These are phyloP conservation scores for Hibiscus syriacus DNA, from an alignment of 345 rosid genomes.

Conservation along the genomic window DNA sequence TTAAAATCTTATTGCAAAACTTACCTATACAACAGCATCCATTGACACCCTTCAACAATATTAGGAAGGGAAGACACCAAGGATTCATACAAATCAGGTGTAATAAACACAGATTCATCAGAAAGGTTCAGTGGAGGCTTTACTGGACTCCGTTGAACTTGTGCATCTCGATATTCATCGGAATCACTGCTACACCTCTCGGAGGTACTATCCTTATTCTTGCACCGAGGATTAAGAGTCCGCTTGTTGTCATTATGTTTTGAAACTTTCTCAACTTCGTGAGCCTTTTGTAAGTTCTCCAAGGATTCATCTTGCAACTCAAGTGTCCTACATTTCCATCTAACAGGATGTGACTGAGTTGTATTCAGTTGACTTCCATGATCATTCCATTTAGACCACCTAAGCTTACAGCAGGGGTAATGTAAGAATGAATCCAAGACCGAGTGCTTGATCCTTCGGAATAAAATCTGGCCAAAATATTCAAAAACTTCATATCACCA, in stretches of 20 bases:
- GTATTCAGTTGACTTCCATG: conserved; percentile 26
- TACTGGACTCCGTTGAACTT: too few species aligned
- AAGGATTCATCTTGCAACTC: conserved; percentile 20
- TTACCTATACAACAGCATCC: too few species aligned
- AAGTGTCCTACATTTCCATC: conserved; percentile 29
- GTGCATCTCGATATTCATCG: conserved; percentile 38
- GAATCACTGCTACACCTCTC: conserved; percentile 34
- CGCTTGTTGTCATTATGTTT: conserved; percentile 12
- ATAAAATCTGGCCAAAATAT: conserved; percentile 51
- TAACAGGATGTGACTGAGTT: conserved; percentile 36
- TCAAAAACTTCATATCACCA: conserved; percentile 21
- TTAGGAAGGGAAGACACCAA: conserved; percentile 73
- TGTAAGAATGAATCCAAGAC: conserved; percentile 45
- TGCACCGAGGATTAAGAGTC: conserved; percentile 4
- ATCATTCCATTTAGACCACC: conserved; percentile 33
- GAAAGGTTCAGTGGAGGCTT: too few species aligned
- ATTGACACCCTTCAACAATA: conserved; percentile 77
- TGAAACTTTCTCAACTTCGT: conserved; percentile 4
- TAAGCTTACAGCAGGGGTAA: conserved; percentile 22
- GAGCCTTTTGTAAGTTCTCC: conserved; percentile 6
- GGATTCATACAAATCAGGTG: too few species aligned
- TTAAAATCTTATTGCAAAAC: conserved; percentile 6
- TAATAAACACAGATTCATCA: too few species aligned
- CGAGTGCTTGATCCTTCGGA: conserved; percentile 35
- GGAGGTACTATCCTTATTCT: conserved; percentile 10